Evolutionary conservation across 768 basidiomycete genomes (phyloP).

Genomic region (Naganishia vaughanmartiniae): DNA sequence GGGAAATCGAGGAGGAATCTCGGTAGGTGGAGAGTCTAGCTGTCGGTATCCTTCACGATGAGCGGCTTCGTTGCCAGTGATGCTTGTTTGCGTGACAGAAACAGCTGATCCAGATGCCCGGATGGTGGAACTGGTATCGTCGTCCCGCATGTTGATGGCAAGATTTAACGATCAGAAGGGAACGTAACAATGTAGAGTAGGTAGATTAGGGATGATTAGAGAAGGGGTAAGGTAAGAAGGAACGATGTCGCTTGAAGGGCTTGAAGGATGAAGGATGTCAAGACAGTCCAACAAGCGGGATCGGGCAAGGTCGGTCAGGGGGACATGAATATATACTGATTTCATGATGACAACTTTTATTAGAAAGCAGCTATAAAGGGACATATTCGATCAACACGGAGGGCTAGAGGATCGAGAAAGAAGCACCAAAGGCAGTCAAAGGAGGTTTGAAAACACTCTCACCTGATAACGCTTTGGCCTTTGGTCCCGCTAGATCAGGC

Average conservation of each 20-base stretch:
- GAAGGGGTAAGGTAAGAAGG: no score
- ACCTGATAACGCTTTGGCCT: not conserved
- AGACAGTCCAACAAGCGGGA: no score
- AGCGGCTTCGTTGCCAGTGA: not conserved
- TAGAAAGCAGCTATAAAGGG: not conserved
- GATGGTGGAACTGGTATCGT: not conserved
- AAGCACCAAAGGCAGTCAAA: not conserved
- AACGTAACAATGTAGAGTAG: not conserved
- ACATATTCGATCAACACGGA: not conserved
- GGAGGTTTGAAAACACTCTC: not conserved
- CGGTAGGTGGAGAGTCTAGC: not conserved
- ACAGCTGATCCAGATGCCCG: not conserved
- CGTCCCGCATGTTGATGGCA: not conserved
- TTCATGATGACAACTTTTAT: no score
- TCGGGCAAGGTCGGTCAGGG: no score
- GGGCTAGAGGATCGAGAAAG: not conserved
- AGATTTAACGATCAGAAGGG: not conserved
- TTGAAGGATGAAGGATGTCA: no score
- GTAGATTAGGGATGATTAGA: not conserved
- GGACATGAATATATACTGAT: no score
- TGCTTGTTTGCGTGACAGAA: not conserved
- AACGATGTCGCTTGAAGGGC: no score
- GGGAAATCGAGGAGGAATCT: not conserved
- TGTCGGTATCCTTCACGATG: slow-evolving; percentile 8
- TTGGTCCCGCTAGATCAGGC: not conserved